These are phyloP conservation scores for Pythium brassicae DNA, from an alignment of 352 stramenopile species.

Conservation along the genomic window DNA sequence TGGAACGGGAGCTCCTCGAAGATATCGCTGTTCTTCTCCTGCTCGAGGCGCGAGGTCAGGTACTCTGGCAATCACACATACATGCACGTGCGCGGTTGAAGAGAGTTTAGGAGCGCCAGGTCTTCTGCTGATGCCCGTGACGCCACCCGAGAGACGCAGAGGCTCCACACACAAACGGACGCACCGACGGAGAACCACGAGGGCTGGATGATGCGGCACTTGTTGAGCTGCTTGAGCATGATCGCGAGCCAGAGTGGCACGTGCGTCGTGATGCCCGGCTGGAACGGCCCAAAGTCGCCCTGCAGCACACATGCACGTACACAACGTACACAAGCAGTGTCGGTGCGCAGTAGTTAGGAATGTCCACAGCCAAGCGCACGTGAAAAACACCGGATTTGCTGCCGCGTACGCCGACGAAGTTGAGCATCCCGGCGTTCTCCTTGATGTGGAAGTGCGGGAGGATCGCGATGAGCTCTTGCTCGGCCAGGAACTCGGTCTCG, in stretches of 20 bases:
- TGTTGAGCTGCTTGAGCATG: conserved; percentile 86
- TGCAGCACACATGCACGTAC: conserved; percentile 9
- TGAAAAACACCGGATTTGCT: not conserved
- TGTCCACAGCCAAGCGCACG: too few relatives aligned
- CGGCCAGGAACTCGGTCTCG: conserved; percentile 82
- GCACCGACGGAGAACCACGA: conserved; percentile 78
- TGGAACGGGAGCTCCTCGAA: conserved; percentile 85
- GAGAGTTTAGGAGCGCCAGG: too few relatives aligned
- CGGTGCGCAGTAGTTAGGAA: too few relatives aligned
- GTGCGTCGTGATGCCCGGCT: conserved; percentile 75
- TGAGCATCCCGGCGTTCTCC: conserved; percentile 72
- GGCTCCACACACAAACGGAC: not conserved
- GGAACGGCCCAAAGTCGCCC: conserved; percentile 87
- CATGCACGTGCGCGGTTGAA: too few relatives aligned
- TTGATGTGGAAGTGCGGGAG: conserved; percentile 82
- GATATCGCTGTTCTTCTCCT: conserved; percentile 64
- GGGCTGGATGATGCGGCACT: conserved; percentile 79
- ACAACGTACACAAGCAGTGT: not conserved
- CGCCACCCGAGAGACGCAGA: not conserved
- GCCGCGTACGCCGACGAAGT: conserved; percentile 64
- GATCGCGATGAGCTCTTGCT: conserved; percentile 85
- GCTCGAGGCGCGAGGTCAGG: conserved; percentile 50
- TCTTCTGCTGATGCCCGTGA: not conserved
- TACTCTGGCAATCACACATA: conserved; percentile 56
- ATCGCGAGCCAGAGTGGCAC: conserved; percentile 88